These are phyloP conservation scores for Blastobotrys persicus DNA, from an alignment of 1,139 yeast genomes.

Conservation along the genomic window DNA sequence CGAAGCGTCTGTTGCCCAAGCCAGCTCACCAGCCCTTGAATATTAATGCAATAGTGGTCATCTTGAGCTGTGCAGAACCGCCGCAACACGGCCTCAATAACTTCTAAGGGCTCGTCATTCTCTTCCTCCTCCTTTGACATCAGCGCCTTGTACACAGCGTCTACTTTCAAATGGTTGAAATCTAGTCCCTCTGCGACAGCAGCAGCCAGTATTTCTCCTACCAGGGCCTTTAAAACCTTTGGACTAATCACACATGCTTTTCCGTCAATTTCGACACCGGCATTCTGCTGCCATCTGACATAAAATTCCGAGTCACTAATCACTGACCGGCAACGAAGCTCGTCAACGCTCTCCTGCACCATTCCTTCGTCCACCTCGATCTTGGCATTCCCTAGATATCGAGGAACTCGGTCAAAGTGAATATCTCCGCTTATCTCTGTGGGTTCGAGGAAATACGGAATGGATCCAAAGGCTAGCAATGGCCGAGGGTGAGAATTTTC, in stretches of 20 bases:
- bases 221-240: constrained; percentile 38
- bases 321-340: constrained; percentile 49
- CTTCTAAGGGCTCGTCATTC: constrained; percentile 34
- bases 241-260: constrained; percentile 41
- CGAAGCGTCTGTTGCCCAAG: constrained; percentile 56
- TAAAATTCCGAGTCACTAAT: constrained; percentile 57
- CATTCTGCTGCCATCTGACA: constrained; percentile 48
- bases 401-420: constrained; percentile 47
- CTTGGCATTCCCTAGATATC: constrained; percentile 43
- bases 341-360: constrained; percentile 35
- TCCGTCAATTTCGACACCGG: constrained; percentile 56
- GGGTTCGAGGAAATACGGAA: constrained; percentile 44
- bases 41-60: constrained; percentile 40
- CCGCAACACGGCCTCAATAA: constrained; percentile 48
- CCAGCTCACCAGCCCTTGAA: constrained; percentile 50
- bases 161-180: constrained; percentile 33
- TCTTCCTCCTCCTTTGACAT: constrained; percentile 17
- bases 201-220: constrained; percentile 50
- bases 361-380: constrained; percentile 3
- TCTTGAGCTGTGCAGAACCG: constrained; percentile 40
- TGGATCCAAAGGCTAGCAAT: constrained; percentile 43
- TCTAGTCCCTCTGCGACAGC: constrained; percentile 46
- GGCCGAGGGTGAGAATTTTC: constrained; percentile 29
- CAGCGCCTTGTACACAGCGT: constrained; percentile 30
- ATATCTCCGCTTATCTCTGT: constrained; percentile 31